Percentiles rank a stretch among this genome's conserved stretches.
phyloP scores from a whole-genome alignment of 192 early-diverging fungal genomes.

The Gaertneriomyces sp. region DNA sequence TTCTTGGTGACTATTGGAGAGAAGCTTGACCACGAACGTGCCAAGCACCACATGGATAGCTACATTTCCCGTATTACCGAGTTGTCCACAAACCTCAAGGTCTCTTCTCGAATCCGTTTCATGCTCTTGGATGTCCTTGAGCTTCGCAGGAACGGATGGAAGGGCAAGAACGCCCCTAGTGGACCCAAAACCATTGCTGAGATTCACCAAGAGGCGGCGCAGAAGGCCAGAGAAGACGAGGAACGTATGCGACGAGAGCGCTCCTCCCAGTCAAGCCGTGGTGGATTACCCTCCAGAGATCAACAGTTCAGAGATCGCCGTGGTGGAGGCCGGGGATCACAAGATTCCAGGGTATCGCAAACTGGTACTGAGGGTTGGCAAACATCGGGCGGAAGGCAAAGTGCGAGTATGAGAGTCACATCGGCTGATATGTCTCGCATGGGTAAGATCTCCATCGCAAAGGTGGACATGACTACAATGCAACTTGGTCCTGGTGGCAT shows the following conservation, averaged over 20 bases:
- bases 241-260: conserved; percentile 63
- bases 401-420: conserved; percentile 47
- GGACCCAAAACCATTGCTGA: conserved; percentile 91
- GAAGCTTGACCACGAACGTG: conserved; percentile 65
- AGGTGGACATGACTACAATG: conserved; percentile 43
- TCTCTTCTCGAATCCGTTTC: conserved; percentile 88
- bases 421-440: conserved; percentile 73
- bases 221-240: conserved; percentile 69
- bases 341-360: conserved; percentile 42
- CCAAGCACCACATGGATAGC: conserved; percentile 67
- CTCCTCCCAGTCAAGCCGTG: conserved; percentile 51
- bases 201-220: conserved; percentile 73
- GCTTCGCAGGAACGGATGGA: conserved; percentile 76
- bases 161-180: conserved; percentile 51
- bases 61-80: conserved; percentile 84
- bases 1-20: conserved; percentile 85
- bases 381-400: conserved; percentile 46
- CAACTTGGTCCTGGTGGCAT: conserved; percentile 56
- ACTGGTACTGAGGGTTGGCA: conserved; percentile 63
- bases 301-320: conserved; percentile 54
- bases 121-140: conserved; percentile 89
- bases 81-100: conserved; percentile 62
- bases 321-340: conserved; percentile 52
- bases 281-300: conserved; percentile 56
- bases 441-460: conserved; percentile 58